A percentile compares a stretch with the other conserved stretches of the same genome.
Conservation (phyloP, 805 yeast genomes). For the Pichia ethanolica region DNA sequence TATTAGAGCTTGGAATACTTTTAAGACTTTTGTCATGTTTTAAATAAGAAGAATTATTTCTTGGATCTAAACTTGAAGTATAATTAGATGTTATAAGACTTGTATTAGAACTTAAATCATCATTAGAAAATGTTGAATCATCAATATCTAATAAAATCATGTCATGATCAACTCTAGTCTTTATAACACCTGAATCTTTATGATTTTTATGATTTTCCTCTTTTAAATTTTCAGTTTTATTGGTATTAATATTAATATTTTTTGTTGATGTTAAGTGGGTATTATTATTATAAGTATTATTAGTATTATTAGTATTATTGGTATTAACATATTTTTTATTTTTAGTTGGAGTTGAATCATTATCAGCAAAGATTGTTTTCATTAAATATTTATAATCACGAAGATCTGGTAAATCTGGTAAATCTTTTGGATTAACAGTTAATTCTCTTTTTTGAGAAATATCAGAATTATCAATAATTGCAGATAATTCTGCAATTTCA, state of each 20-base stretch:
- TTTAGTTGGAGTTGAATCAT: background rate
- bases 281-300: background rate
- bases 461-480: constrained; percentile 2
- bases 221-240: too few species aligned
- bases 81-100: background rate
- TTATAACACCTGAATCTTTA: too few species aligned
- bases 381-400: constrained; percentile 26
- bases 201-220: too few species aligned
- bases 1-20: background rate
- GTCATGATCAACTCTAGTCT: constrained; percentile 1
- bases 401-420: constrained; percentile 24
- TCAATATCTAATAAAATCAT: constrained; percentile 2
- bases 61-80: constrained; percentile 21
- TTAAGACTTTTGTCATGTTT: background rate
- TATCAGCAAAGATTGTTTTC: constrained; percentile 24
- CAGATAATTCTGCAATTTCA: background rate
- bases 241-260: too few species aligned
- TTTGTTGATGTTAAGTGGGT: background rate
- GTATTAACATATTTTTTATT: background rate
- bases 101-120: background rate
- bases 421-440: constrained; percentile 17
- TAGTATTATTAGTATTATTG: background rate
- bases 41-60: constrained; percentile 1
- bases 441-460: constrained; percentile 5
- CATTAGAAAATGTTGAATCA: background rate